Conservation (phyloP, 1,284 basidiomycete species). For the Moesziomyces globuligerus region DNA sequence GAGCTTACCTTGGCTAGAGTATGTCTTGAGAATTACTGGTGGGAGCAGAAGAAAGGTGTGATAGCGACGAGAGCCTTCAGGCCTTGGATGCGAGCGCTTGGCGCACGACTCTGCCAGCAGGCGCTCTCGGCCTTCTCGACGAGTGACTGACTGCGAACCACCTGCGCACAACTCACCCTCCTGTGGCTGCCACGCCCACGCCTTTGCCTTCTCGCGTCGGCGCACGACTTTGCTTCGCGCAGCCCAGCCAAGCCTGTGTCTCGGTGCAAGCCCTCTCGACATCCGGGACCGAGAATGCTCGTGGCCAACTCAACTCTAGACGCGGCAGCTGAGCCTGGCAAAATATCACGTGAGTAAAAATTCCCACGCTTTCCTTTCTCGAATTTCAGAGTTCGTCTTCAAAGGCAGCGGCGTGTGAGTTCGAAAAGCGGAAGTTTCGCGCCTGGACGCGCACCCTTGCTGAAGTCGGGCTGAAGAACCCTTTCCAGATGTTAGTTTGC, state of each 20-base stretch:
- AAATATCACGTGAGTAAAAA: conserved; percentile 37
- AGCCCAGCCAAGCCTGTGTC: neutral
- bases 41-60: conserved; percentile 41
- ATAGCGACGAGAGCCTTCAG: conserved; percentile 41
- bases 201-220: neutral
- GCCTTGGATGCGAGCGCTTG: conserved; percentile 13
- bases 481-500: conserved; percentile 26
- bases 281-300: neutral
- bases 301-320: too few relatives aligned
- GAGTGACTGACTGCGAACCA: conserved; percentile 1
- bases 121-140: neutral
- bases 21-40: conserved; percentile 53
- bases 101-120: too few relatives aligned
- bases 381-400: too few relatives aligned
- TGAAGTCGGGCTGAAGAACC: too few relatives aligned
- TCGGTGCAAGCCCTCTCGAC: neutral
- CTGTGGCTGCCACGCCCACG: neutral
- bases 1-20: conserved; percentile 52
- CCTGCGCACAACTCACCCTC: too few relatives aligned
- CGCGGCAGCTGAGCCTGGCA: neutral
- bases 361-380: conserved; percentile 20
- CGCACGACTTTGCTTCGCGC: neutral
- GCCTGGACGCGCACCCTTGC: too few relatives aligned
- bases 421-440: too few relatives aligned
- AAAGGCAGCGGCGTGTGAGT: too few relatives aligned